A percentile compares a stretch with the other conserved stretches of the same genome.
These are phyloP conservation scores for Phialophora verrucosa DNA, from an alignment of 2,329 filamentous ascomycete genomes.

Conservation along the genomic window DNA sequence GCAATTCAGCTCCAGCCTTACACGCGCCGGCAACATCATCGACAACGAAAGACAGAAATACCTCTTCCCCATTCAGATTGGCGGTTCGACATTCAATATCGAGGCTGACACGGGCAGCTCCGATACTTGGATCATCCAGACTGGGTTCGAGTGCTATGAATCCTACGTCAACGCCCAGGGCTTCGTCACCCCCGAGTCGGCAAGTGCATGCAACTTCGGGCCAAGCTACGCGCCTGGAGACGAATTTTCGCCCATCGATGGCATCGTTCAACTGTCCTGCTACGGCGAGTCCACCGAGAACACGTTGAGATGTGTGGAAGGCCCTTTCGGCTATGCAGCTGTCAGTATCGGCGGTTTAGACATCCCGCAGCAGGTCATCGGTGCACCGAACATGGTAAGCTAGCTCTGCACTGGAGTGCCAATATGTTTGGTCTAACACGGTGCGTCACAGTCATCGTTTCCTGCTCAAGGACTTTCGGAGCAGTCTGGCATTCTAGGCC, in stretches of 20 bases:
- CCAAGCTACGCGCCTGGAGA: not conserved
- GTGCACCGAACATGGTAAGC: not conserved
- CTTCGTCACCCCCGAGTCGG: not conserved
- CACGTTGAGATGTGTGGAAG: not conserved
- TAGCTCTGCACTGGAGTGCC: not conserved
- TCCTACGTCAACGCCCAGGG: not conserved
- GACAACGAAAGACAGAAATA: constrained; percentile 14
- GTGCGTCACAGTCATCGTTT: not conserved
- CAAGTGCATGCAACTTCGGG: not conserved
- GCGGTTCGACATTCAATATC: constrained; percentile 13
- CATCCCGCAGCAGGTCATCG: not conserved
- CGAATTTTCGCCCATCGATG: not conserved
- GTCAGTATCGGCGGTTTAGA: not conserved
- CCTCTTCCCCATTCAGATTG: constrained; percentile 15
- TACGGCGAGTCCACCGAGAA: not conserved
- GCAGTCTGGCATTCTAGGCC: not conserved
- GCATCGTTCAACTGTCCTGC: not conserved
- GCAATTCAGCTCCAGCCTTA: not conserved
- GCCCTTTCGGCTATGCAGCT: not conserved
- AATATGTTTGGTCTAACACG: not conserved
- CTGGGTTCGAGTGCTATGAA: constrained; percentile 13
- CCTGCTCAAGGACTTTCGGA: not conserved
- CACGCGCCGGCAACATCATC: constrained; percentile 1
- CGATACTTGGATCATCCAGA: constrained; percentile 22
- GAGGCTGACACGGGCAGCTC: constrained; percentile 18